These are phyloP conservation scores for Saccharum hybrid DNA, from an alignment of 202 grass and related monocot genomes.

Conservation along the genomic window DNA sequence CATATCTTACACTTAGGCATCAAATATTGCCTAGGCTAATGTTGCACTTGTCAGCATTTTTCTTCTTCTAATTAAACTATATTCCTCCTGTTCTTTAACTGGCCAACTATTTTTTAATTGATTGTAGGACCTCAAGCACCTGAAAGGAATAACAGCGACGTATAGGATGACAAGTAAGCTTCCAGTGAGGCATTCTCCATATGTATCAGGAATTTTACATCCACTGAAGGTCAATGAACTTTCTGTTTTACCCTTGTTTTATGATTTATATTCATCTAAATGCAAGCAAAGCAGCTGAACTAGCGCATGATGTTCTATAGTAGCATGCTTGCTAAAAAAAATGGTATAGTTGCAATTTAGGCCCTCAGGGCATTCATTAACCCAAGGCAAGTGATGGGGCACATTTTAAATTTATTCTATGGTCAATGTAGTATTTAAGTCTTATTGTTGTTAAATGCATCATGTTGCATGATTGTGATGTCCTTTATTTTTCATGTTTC, in stretches of 20 bases:
- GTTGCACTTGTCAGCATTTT: not conserved
- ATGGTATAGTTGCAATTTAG: not conserved
- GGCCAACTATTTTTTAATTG: slow-evolving; percentile 31
- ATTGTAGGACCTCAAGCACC: slow-evolving; percentile 87
- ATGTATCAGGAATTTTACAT: slow-evolving; percentile 87
- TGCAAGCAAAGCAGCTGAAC: slow-evolving; percentile 10
- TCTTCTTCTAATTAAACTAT: not conserved
- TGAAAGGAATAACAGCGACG: slow-evolving; percentile 93
- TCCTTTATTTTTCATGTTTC: slow-evolving; percentile 22
- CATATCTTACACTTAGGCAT: not conserved
- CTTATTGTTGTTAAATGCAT: slow-evolving; percentile 7
- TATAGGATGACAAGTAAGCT: slow-evolving; percentile 99
- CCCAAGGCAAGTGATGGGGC: not conserved
- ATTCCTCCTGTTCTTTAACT: slow-evolving; percentile 19
- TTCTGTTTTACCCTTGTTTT: slow-evolving; percentile 34
- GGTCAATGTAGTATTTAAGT: not conserved
- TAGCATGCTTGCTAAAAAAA: not conserved
- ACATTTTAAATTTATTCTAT: not conserved
- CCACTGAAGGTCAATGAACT: slow-evolving; percentile 79
- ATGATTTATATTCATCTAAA: slow-evolving; percentile 9
- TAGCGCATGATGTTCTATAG: not conserved
- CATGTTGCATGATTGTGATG: slow-evolving; percentile 8
- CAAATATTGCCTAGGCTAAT: slow-evolving; percentile 19
- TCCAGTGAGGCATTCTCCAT: slow-evolving; percentile 92
- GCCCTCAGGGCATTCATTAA: not conserved